Conservation (phyloP, 805 yeast genomes). For the Kluyveromyces aestuarii region DNA sequence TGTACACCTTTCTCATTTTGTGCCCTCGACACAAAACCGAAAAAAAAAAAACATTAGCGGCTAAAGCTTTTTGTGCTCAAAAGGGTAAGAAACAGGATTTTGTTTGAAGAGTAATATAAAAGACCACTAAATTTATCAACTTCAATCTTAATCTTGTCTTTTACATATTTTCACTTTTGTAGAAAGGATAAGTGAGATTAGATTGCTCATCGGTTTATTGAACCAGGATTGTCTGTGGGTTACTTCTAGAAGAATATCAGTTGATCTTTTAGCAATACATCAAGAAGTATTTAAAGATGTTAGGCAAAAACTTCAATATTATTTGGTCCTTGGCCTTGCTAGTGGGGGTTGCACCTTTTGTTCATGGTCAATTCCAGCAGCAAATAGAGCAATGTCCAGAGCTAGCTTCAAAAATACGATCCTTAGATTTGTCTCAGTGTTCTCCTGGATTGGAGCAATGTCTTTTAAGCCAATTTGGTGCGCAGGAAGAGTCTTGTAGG, state of each 20-base stretch:
- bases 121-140: no score
- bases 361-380: neutral
- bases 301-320: neutral
- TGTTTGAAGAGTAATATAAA: no score
- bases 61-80: no score
- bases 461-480: conserved; percentile 6
- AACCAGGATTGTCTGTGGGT: neutral
- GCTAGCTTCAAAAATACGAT: neutral
- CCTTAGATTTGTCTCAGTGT: conserved; percentile 1
- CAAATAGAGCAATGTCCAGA: neutral
- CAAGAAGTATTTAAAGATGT: neutral
- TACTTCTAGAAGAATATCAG: neutral
- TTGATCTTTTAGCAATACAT: neutral
- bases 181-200: neutral
- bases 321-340: neutral
- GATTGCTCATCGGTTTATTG: neutral
- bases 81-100: no score
- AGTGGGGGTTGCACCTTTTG: neutral
- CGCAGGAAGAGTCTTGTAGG: conserved; percentile 9
- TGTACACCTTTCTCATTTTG: no score
- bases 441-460: conserved; percentile 6
- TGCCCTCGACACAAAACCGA: no score
- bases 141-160: no score
- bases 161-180: no score
- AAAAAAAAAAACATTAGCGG: no score